phyloP scores from a whole-genome alignment of 306 rosid species.

The Vachellia collinsii region DNA sequence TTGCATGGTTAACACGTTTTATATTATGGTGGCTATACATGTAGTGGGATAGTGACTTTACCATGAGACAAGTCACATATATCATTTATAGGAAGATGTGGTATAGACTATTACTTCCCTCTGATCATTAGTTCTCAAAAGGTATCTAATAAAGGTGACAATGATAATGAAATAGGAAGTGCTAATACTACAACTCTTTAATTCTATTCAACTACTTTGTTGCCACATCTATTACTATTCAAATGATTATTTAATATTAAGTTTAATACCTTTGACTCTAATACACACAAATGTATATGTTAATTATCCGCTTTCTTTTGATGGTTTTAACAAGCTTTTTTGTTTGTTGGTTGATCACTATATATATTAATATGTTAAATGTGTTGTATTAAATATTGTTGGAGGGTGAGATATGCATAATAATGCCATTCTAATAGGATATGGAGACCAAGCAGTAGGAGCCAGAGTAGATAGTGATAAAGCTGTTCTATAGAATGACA shows the following conservation, averaged over 20 bases:
- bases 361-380: background rate
- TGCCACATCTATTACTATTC: constrained; percentile 61
- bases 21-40: no score
- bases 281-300: no score
- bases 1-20: no score
- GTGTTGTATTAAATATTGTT: background rate
- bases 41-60: constrained; percentile 66
- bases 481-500: constrained; percentile 60
- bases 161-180: constrained; percentile 55
- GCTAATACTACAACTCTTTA: constrained; percentile 54
- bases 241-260: constrained; percentile 24
- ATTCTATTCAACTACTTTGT: constrained; percentile 68
- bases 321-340: no score
- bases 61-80: constrained; percentile 68
- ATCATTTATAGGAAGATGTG: constrained; percentile 63
- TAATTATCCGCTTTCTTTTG: no score
- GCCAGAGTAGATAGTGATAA: constrained; percentile 55
- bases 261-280: no score
- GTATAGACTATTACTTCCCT: constrained; percentile 4
- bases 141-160: constrained; percentile 60
- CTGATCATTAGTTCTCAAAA: constrained; percentile 60
- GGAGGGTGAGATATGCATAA: background rate
- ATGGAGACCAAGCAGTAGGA: constrained; percentile 76
- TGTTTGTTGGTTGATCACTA: no score
- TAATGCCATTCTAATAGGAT: constrained; percentile 18